phyloP scores from a whole-genome alignment of 306 rosid species.

The Morella rubra region DNA sequence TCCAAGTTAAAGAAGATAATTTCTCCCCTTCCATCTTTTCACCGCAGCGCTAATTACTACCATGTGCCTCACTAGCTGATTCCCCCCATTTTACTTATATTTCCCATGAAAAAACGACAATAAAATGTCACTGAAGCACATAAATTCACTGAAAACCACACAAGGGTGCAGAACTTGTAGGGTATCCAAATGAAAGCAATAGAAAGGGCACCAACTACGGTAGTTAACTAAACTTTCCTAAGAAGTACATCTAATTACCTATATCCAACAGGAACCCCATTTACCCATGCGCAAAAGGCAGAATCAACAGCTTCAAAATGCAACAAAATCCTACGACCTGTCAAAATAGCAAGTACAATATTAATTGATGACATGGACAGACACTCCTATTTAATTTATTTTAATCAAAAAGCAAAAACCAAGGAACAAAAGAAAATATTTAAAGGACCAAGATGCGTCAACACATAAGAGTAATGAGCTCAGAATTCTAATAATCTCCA shows the following conservation, averaged over 20 bases:
- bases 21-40: neutral
- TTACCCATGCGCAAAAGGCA: conserved; percentile 90
- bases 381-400: neutral
- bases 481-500: neutral
- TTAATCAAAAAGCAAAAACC: conserved; percentile 13
- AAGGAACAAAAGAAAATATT: neutral
- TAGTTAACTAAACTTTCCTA: neutral
- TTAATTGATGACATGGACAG: neutral
- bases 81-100: neutral
- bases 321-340: conserved; percentile 88
- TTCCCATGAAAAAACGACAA: neutral
- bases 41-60: neutral
- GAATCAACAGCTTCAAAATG: conserved; percentile 99
- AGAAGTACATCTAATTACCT: conserved; percentile 46
- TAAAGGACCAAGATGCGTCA: conserved; percentile 1
- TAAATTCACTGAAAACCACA: neutral
- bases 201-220: neutral
- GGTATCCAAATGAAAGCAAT: neutral
- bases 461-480: conserved; percentile 6
- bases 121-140: neutral
- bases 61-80: neutral
- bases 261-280: conserved; percentile 83
- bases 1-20: too few relatives aligned
- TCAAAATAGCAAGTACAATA: conserved; percentile 26
- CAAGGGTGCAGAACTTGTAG: neutral